These are phyloP conservation scores for Schizophyllum commune DNA, from an alignment of 1,284 basidiomycete genomes.

Conservation along the genomic window DNA sequence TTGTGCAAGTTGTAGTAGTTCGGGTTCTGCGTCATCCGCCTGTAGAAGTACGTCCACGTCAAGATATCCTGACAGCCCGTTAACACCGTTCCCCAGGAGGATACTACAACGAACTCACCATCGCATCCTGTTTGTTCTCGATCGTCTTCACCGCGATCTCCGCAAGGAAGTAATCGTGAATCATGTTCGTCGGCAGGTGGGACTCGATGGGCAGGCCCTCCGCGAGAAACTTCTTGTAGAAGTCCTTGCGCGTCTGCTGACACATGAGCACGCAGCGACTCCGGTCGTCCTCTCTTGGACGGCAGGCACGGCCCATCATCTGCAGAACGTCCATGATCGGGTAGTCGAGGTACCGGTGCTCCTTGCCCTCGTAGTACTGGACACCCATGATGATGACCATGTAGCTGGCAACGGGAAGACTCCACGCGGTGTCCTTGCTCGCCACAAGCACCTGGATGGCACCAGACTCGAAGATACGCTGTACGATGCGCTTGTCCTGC, in stretches of 20 bases:
- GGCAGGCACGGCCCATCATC: conserved; percentile 97
- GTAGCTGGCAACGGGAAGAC: conserved; percentile 85
- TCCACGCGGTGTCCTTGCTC: conserved; percentile 97
- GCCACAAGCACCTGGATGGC: conserved; percentile 94
- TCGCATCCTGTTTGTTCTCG: conserved; percentile 96
- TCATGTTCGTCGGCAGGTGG: conserved; percentile 77
- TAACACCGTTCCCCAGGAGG: conserved; percentile 15
- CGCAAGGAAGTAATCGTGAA: conserved; percentile 97
- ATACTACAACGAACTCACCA: conserved; percentile 45
- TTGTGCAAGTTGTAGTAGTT: conserved; percentile 95
- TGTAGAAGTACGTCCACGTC: conserved; percentile 96
- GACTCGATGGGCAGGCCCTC: conserved; percentile 98
- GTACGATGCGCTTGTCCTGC: conserved; percentile 90
- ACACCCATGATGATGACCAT: conserved; percentile 99
- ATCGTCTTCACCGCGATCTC: conserved; percentile 99
- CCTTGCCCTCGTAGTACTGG: conserved; percentile 92
- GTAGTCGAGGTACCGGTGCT: conserved; percentile 96
- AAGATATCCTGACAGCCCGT: conserved; percentile 65
- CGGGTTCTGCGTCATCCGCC: conserved; percentile 91
- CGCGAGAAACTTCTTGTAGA: conserved; percentile 97
- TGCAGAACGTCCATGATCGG: conserved; percentile 96
- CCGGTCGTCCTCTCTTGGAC: conserved; percentile 78
- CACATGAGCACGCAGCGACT: conserved; percentile 95
- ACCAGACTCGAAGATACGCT: conserved; percentile 89
- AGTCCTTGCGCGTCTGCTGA: conserved; percentile 94